Evolutionary conservation across 2,329 filamentous ascomycete genomes (phyloP).

Genomic region (Penicillium sp.): DNA sequence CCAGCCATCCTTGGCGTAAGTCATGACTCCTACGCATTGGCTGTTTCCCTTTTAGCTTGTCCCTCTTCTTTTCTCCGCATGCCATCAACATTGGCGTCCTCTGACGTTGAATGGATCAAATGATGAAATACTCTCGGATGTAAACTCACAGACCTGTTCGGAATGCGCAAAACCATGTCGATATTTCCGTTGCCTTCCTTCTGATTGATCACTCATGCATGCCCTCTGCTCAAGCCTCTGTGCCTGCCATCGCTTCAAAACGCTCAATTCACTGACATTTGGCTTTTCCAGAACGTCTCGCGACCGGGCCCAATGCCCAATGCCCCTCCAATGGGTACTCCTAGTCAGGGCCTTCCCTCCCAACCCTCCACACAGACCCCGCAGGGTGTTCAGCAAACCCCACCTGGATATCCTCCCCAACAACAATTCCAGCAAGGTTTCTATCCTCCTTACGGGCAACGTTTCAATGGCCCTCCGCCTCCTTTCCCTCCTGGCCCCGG

Average conservation of each 20-base stretch:
- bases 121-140: constrained; percentile 97
- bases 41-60: not conserved
- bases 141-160: constrained; percentile 72
- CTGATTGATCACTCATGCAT: constrained; percentile 55
- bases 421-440: constrained; percentile 38
- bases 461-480: constrained; percentile 45
- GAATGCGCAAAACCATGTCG: constrained; percentile 95
- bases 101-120: constrained; percentile 22
- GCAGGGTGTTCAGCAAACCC: constrained; percentile 32
- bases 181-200: constrained; percentile 99
- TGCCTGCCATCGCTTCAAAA: not conserved
- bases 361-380: constrained; percentile 43
- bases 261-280: constrained; percentile 16
- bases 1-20: constrained; percentile 96
- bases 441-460: constrained; percentile 43
- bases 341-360: constrained; percentile 34
- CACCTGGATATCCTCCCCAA: constrained; percentile 38
- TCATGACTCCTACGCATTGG: constrained; percentile 27
- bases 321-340: constrained; percentile 8
- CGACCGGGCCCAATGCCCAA: constrained; percentile 33
- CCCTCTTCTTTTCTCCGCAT: constrained; percentile 4
- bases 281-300: constrained; percentile 36
- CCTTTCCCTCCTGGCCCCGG: constrained; percentile 55
- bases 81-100: not conserved
- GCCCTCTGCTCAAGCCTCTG: not conserved